These are phyloP conservation scores for Amanita pallidorosea DNA, from an alignment of 768 basidiomycete genomes.

Conservation along the genomic window DNA sequence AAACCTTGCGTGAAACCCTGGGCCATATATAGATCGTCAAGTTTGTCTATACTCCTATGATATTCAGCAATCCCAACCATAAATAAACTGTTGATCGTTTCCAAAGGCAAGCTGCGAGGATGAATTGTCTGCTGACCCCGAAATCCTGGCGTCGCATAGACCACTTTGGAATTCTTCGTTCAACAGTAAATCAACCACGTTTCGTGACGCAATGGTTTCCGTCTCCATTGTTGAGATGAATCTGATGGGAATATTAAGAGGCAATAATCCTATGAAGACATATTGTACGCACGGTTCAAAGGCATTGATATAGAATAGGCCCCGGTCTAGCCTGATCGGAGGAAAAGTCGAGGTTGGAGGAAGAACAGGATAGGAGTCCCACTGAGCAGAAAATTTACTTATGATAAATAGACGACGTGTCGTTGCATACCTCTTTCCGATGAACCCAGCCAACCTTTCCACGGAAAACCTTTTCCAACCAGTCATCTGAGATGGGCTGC, in stretches of 20 bases:
- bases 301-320: constrained; percentile 85
- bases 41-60: neutral
- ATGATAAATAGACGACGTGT: neutral
- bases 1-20: neutral
- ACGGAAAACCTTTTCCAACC: constrained; percentile 56
- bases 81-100: constrained; percentile 34
- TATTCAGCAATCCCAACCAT: constrained; percentile 69
- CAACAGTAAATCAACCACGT: constrained; percentile 71
- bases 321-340: constrained; percentile 64
- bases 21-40: neutral
- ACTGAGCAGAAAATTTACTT: constrained; percentile 28
- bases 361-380: constrained; percentile 73
- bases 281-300: constrained; percentile 68
- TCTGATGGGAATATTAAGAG: constrained; percentile 21
- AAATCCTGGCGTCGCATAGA: constrained; percentile 43
- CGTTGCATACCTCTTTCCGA: constrained; percentile 54
- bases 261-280: neutral
- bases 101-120: neutral
- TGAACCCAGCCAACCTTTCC: constrained; percentile 70
- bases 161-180: constrained; percentile 60
- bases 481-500: constrained; percentile 50
- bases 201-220: constrained; percentile 73
- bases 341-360: constrained; percentile 60
- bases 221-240: constrained; percentile 94
- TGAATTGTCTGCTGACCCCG: constrained; percentile 7